Percentiles rank a stretch among this genome's conserved stretches.
phyloP scores from a whole-genome alignment of 2,329 filamentous ascomycete genomes.

The Claviceps fusiformis region DNA sequence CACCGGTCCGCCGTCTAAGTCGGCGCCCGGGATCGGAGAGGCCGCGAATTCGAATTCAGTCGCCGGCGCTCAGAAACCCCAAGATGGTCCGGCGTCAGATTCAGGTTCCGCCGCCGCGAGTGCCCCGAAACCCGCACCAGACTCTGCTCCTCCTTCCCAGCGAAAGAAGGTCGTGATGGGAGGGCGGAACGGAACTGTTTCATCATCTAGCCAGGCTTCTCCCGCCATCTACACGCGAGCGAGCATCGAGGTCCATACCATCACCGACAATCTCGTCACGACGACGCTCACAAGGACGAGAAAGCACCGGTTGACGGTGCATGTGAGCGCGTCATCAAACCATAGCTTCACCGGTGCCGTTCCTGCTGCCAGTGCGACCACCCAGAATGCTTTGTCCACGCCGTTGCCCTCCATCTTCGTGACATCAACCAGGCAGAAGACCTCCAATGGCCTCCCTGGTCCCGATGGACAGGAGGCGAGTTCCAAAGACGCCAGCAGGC shows the following conservation, averaged over 20 bases:
- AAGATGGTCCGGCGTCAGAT: not conserved
- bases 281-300: conserved; percentile 11
- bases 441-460: not conserved
- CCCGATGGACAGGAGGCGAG: no score
- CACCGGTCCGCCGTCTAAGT: no score
- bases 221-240: not conserved
- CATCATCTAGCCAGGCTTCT: not conserved
- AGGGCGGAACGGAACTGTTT: no score
- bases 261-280: conserved; percentile 10
- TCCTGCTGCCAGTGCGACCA: not conserved
- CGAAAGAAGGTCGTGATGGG: not conserved
- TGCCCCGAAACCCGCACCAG: not conserved
- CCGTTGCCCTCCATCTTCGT: not conserved
- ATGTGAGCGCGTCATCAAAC: conserved; percentile 2
- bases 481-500: not conserved
- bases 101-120: no score
- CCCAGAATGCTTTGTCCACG: no score
- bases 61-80: no score
- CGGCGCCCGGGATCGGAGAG: no score
- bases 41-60: no score
- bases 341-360: not conserved
- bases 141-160: not conserved
- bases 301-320: conserved; percentile 7
- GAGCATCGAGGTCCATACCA: not conserved
- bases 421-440: not conserved